Conservation (phyloP, 2,329 filamentous ascomycete species). For the Periconia sp. region DNA sequence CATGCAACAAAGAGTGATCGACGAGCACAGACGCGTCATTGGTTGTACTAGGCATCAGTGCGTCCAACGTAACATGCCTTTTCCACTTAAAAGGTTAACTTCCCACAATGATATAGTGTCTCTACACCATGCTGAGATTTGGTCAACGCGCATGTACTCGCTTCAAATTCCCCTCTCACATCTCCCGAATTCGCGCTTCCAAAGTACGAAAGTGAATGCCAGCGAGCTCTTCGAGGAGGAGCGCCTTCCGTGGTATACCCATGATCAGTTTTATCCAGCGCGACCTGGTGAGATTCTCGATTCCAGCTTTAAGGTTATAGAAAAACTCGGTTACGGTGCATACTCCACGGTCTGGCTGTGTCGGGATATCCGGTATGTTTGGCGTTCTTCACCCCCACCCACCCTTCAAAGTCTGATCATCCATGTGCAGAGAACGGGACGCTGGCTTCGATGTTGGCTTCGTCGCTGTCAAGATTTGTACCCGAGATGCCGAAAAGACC, state of each 20-base stretch:
- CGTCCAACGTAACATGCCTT: conserved; percentile 15
- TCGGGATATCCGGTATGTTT: conserved; percentile 23
- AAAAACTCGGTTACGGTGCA: conserved; percentile 28
- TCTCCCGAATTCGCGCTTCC: conserved; percentile 21
- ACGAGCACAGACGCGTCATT: conserved; percentile 8
- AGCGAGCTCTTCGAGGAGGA: conserved; percentile 24
- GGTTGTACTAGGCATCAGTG: conserved; percentile 4
- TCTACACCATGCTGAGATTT: conserved; percentile 23
- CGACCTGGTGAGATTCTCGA: conserved; percentile 23
- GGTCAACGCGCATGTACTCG: conserved; percentile 22
- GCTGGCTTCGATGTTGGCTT: conserved; percentile 8
- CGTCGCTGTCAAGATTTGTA: conserved; percentile 23
- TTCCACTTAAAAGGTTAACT: conserved; percentile 17
- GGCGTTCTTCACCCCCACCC: conserved; percentile 17
- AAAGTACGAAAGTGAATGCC: conserved; percentile 19
- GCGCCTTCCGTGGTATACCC: conserved; percentile 20
- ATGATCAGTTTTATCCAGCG: conserved; percentile 26
- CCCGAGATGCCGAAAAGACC: conserved; percentile 15
- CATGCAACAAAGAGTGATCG: too few relatives aligned
- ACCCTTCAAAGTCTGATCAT: conserved; percentile 19
- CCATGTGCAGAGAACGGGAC: conserved; percentile 17
- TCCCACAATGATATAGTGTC: conserved; percentile 18
- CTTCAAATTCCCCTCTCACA: conserved; percentile 21
- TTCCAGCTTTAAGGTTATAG: conserved; percentile 25
- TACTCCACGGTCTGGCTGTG: conserved; percentile 32